Base-by-base conservation (phyloP, 2,329 filamentous ascomycete genomes). In the Aureobasidium melanogenum region DNA sequence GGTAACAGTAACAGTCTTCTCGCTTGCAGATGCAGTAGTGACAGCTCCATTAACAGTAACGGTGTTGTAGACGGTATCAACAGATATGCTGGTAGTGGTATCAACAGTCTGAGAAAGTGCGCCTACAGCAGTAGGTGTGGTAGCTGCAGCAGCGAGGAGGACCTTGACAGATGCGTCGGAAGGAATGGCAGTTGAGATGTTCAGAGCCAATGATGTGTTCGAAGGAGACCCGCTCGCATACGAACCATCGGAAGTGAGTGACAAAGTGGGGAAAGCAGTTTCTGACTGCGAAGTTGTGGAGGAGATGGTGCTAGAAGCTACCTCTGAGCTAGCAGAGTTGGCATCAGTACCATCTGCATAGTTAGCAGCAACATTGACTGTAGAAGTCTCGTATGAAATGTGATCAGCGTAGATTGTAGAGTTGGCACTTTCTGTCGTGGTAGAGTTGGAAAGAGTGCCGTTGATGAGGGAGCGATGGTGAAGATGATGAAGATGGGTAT, bases 1-100 rank as follows among this genome's bases (percentile, higher is more conserved):
- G 12, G 52, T 56, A 12, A 64, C 52, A n/a, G 63, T 64, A 32
- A 61, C 47, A 8, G 52, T 50, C 43, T 60, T 52, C 19, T 46
- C 63, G 26, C 54, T 46, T 30, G 63, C 60, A 57, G 60, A 62
- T 10, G 55, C 60, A 43, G 46, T 59, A 5, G 60, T 55, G 24
- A 59, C 48, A n/a, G 48, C 51, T 24, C 41, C 63, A 28, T 58
- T 62, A 36, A 51, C 63, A 39, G 48, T 54, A 10, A 59, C 38
- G 14, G 61, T 64, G 50, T 56, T 58, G 43, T 52, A 62, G 30
- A 64, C 43, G 14, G 63, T 64, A 26, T 64, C 63, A 12, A 64
- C 60, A 30, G 61, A 54, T 10, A 62, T 50, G 15, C 58, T 51
- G 39, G 63, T 65, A 28, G 64, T 61, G 17, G 62, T 65, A 46